Conservation (phyloP, 179 eudicot species). For the Beta lomatogona region DNA sequence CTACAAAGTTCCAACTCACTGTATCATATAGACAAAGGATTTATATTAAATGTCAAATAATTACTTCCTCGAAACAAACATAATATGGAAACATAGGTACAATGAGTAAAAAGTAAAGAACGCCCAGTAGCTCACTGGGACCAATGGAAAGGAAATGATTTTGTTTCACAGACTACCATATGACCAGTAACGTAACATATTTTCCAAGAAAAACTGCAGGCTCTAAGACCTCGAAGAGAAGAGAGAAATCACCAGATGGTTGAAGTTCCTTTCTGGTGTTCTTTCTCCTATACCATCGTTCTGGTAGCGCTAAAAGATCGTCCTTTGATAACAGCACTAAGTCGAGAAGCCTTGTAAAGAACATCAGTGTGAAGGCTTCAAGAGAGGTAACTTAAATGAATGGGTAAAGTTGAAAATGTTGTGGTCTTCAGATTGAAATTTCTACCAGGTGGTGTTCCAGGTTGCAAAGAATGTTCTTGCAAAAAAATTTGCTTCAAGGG, state of each 20-base stretch:
- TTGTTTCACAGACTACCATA: background rate
- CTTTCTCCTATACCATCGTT: slow-evolving; percentile 13
- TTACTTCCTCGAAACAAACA: slow-evolving; percentile 4
- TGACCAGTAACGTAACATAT: slow-evolving; percentile 1
- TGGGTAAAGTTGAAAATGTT: background rate
- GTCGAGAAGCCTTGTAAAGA: background rate
- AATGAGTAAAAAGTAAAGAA: slow-evolving; percentile 5
- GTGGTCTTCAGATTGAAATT: slow-evolving; percentile 35
- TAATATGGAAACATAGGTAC: background rate
- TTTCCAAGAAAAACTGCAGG: slow-evolving; percentile 10
- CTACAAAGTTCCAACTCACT: background rate
- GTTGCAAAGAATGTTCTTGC: slow-evolving; percentile 86
- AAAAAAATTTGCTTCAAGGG: slow-evolving; percentile 83
- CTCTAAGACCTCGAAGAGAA: background rate
- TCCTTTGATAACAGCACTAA: background rate
- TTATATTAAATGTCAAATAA: slow-evolving; percentile 10
- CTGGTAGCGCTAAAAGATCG: slow-evolving; percentile 10
- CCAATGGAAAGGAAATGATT: background rate
- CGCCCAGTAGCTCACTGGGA: slow-evolving; percentile 1
- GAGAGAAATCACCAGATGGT: background rate
- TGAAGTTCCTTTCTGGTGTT: background rate
- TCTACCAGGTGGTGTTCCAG: slow-evolving; percentile 80
- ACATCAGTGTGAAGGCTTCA: slow-evolving; percentile 7
- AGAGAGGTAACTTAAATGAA: background rate
- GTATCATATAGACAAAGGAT: background rate